Evolutionary conservation across 2,329 filamentous ascomycete genomes (phyloP), one percentile per base, ranked within the genome.

Genomic region (Aspergillus felis): DNA sequence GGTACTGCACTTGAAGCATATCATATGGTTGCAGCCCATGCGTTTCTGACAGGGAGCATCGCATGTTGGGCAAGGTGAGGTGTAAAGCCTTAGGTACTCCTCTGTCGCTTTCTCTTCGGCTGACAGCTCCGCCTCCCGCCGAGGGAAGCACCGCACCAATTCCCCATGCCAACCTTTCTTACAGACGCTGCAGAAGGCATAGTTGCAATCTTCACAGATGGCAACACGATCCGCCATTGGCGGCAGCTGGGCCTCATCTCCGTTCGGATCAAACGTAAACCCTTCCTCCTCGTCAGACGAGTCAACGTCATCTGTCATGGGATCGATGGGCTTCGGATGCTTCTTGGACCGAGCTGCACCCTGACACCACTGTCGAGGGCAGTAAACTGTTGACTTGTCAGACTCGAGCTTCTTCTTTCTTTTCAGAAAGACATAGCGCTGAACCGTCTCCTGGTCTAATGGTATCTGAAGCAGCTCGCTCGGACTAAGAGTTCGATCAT

Each of bases 11-110:
- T 90, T 87, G 72, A 88, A 91, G 76, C 93, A 97, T 51, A 88
- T 90, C 92, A 97, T 97, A 75, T 97, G 92, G 74, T 97, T 97
- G 80, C 94, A 99, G 42, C 94, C 94, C 69, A 90, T 87, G 1
- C 89, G 91, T 79, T 99, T 99, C 71, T 96, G 91, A 24, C 88
- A 88, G 0, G 91, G 91, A 1, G 89, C 87, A 29, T 82, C 85
- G 76, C 94, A 99, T 3, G 91, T 93, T 10, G 94, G 92, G 70
- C 94, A 99, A 1, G 89, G 87, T 10, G 91, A 91, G 0, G 92
- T 95, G 76, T 96, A 87, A 60, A 85, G 76, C 51, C 84, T 81
- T 65, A 99, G 81, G 71, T 96, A 99, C 57, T 94, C 89, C 61
- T 94, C 81, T 2, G 90, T 92, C 0, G 91, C 91, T 69, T 91